A percentile compares a stretch with the other conserved stretches of the same genome.
Evolutionary conservation across 352 stramenopile genomes (phyloP).

Genomic region (Achlya hypogyna): DNA sequence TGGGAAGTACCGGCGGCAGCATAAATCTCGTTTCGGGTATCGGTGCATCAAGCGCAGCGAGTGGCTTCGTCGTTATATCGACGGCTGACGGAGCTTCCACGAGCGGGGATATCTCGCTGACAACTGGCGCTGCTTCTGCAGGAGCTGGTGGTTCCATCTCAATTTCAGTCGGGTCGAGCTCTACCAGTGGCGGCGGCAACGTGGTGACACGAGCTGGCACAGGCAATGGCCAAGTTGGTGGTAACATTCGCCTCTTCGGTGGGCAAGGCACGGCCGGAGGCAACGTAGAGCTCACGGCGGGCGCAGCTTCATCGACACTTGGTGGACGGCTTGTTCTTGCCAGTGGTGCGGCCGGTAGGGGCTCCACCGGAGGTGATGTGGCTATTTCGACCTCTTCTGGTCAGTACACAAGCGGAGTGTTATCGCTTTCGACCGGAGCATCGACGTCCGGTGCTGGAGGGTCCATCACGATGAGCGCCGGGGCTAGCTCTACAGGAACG

Average conservation of each 20-base stretch:
- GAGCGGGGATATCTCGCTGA: slow-evolving; percentile 6
- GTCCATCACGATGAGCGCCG: not conserved
- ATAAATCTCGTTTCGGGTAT: slow-evolving; percentile 2
- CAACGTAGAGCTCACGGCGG: slow-evolving; percentile 31
- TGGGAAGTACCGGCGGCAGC: slow-evolving; percentile 23
- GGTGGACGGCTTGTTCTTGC: slow-evolving; percentile 1
- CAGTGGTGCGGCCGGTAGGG: not conserved
- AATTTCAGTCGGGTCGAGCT: slow-evolving; percentile 32
- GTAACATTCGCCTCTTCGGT: slow-evolving; percentile 29
- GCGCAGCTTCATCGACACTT: not conserved
- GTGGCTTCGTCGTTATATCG: not conserved
- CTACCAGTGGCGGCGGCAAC: slow-evolving; percentile 28
- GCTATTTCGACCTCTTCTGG: not conserved
- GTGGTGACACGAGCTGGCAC: slow-evolving; percentile 32
- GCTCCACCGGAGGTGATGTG: not conserved
- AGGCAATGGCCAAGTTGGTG: slow-evolving; percentile 12
- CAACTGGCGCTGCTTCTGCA: not conserved
- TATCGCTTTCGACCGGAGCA: not conserved
- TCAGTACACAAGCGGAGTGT: not conserved
- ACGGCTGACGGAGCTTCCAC: not conserved
- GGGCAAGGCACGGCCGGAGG: slow-evolving; percentile 31
- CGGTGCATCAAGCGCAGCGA: not conserved
- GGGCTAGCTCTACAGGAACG: slow-evolving; percentile 28
- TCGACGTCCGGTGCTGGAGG: slow-evolving; percentile 8
- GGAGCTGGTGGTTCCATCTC: slow-evolving; percentile 25